Base-by-base conservation (phyloP, 805 yeast genomes). In the Kuraishia hungarica region DNA sequence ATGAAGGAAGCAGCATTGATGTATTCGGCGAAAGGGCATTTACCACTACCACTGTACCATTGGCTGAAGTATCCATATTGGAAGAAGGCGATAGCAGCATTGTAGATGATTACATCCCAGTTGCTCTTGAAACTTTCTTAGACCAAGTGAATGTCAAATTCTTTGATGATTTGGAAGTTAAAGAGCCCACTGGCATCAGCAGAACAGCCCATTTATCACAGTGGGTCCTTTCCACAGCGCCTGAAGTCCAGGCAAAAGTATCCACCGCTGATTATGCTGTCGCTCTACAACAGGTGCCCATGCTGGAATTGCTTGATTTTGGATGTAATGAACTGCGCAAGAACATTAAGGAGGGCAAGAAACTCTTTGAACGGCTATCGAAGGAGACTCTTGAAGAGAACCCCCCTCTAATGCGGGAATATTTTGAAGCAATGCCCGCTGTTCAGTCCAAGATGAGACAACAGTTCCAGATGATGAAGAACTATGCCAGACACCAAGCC, bases 251-350 rank as follows among this genome's bases (percentile, higher is more conserved):
- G 48, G 59, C 61, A 3, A 58, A 59, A 2, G 57, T 67, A 39
- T 60, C 60, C 2, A 17, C 35, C 6, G 13, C 7, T 2, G 82
- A 77, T 47, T 77, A 68, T 57, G 65, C 72, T 2, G 60, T 60
- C 22, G 79, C 79, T 0, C 65, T 68, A 21, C 71, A 74, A 20
- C 70, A 72, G 53, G 63, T 79, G 15, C 78, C 79, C 8, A 60
- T 73, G 15, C 64, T 78, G 26, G 81, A 80, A 51, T 70, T 82
- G 60, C 76, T 74, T 59, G 79, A 80, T 35, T 80, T 81, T 57
- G 78, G 84, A 55, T 76, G 81, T 58, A 72, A 75, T 47, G 87
- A 83, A 58, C 64, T 84, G 54, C 66, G 70, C n/a, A 75, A 74
- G 39, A 79, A 79, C 55, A 77, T 83, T 39, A 62, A 65, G 11